Evolutionary conservation across 73 alveolate species (phyloP).

Genomic region (Uronychia setigera): DNA sequence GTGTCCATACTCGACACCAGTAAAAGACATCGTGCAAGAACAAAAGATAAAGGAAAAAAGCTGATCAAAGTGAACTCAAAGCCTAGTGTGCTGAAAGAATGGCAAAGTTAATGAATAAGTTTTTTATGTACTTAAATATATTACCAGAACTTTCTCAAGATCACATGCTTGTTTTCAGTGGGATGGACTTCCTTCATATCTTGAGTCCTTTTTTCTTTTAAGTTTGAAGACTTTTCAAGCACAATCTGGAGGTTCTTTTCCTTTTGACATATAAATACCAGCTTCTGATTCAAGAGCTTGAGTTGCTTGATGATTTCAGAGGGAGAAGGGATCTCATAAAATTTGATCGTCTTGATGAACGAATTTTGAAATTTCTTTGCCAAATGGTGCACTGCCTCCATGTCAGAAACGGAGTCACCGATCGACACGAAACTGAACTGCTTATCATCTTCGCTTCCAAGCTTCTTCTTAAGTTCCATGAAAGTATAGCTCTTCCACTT

Average conservation of each 20-base stretch:
- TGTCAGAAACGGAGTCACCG: slow-evolving; percentile 84
- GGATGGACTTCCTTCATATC: no score
- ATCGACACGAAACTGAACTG: slow-evolving; percentile 67
- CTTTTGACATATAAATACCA: slow-evolving; percentile 52
- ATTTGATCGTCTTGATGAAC: slow-evolving; percentile 68
- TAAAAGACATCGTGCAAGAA: no score
- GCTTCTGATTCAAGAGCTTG: slow-evolving; percentile 56
- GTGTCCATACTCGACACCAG: no score
- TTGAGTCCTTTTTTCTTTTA: no score
- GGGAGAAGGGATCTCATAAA: slow-evolving; percentile 72
- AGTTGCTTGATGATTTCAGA: slow-evolving; percentile 73
- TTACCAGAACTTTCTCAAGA: no score
- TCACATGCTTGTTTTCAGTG: no score
- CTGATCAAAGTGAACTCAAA: no score
- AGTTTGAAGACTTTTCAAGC: slow-evolving; percentile 82
- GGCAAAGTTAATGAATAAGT: no score
- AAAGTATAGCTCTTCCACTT: slow-evolving; percentile 95
- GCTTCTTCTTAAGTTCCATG: slow-evolving; percentile 76
- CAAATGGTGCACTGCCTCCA: slow-evolving; percentile 78
- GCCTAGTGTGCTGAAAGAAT: no score
- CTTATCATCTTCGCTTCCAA: slow-evolving; percentile 65
- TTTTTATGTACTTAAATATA: no score
- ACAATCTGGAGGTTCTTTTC: slow-evolving; percentile 70
- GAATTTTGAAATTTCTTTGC: slow-evolving; percentile 57
- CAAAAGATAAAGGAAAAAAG: no score